phyloP scores from a whole-genome alignment of 1,284 basidiomycete genomes.

The Moniliophthora roreri region DNA sequence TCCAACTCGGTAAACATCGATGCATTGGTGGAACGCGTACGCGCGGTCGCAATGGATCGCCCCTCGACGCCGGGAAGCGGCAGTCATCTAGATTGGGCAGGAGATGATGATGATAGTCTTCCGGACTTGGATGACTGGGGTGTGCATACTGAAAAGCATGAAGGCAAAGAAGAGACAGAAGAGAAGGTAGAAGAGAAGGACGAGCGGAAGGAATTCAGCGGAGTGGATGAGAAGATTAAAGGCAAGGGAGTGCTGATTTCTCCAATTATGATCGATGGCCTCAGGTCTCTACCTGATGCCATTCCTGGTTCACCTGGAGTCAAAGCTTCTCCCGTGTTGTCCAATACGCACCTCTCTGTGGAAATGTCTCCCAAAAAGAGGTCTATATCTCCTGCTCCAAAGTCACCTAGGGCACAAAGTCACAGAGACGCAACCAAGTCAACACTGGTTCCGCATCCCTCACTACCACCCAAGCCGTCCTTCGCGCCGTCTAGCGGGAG shows the following conservation, averaged over 20 bases:
- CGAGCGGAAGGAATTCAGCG: conserved; percentile 15
- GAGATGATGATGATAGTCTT: conserved; percentile 77
- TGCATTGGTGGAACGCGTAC: conserved; percentile 67
- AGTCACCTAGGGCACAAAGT: not conserved
- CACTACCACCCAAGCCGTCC: conserved; percentile 48
- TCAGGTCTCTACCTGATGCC: conserved; percentile 62
- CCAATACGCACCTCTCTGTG: conserved; percentile 2
- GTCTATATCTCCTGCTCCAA: not conserved
- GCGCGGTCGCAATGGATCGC: conserved; percentile 66
- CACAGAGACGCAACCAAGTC: conserved; percentile 9
- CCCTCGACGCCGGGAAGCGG: conserved; percentile 67
- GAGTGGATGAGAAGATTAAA: conserved; percentile 21
- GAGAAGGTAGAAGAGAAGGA: conserved; percentile 12
- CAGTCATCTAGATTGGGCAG: conserved; percentile 83
- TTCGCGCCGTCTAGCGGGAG: not conserved
- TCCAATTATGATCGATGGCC: conserved; percentile 64
- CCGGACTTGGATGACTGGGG: conserved; percentile 85
- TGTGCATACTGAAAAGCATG: conserved; percentile 37
- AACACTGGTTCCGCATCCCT: conserved; percentile 39
- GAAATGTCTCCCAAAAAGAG: not conserved
- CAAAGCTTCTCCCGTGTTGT: not conserved
- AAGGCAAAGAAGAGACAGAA: too few species aligned
- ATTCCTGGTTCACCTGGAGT: conserved; percentile 7
- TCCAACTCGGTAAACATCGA: conserved; percentile 58
- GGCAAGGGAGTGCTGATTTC: conserved; percentile 51